Evolutionary conservation across 106 monocot species (phyloP).

Genomic region (Gastrodia elata): DNA sequence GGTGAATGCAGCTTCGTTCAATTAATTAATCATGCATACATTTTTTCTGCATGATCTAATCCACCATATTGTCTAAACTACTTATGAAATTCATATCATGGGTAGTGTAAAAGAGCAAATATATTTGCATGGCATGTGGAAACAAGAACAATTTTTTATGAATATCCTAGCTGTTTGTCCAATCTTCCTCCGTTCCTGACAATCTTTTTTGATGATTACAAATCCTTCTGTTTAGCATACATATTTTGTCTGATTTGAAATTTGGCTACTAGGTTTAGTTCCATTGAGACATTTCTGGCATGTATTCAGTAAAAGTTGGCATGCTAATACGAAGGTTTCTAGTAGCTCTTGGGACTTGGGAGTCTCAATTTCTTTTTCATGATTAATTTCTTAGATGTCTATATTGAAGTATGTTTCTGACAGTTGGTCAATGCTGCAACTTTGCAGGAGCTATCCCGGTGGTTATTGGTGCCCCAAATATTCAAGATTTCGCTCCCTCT

Average conservation of each 20-base stretch:
- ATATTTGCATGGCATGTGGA: neutral
- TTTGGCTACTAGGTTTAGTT: neutral
- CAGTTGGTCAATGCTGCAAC: neutral
- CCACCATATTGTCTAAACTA: neutral
- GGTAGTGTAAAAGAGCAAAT: neutral
- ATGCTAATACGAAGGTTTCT: neutral
- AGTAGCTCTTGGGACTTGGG: neutral
- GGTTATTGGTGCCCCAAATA: constrained; percentile 93
- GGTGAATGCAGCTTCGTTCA: neutral
- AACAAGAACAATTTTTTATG: neutral
- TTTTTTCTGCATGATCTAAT: neutral
- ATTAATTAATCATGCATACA: neutral
- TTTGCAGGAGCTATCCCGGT: constrained; percentile 70
- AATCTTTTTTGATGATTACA: neutral
- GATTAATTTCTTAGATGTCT: neutral
- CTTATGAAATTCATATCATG: neutral
- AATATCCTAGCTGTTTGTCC: neutral
- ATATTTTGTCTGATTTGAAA: neutral
- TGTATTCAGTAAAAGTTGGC: neutral
- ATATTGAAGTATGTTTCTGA: neutral
- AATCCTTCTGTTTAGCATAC: neutral
- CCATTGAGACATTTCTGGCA: no score
- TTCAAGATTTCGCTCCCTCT: constrained; percentile 78
- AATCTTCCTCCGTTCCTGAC: neutral
- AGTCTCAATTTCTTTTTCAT: neutral